These are phyloP conservation scores for Raphanus sativus DNA, from an alignment of 345 rosid species.

Conservation along the genomic window DNA sequence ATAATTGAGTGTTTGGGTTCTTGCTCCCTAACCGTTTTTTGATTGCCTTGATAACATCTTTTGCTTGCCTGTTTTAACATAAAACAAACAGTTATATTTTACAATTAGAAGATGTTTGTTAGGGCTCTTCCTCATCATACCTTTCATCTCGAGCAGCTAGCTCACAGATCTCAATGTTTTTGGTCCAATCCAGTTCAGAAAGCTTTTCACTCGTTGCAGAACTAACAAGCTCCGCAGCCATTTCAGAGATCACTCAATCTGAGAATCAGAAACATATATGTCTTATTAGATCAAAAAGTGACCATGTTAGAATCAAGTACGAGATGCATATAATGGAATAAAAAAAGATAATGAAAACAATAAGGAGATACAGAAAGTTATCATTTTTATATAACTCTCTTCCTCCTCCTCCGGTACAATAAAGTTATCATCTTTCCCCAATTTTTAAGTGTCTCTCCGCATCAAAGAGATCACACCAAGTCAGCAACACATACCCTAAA, in stretches of 20 bases:
- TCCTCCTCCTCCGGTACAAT: too few relatives aligned
- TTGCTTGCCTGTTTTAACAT: conserved; percentile 64
- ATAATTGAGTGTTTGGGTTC: conserved; percentile 61
- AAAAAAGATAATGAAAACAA: neutral
- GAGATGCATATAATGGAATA: neutral
- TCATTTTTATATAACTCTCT: neutral
- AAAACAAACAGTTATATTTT: neutral
- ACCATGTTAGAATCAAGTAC: neutral
- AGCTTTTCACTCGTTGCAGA: conserved; percentile 89
- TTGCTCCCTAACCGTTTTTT: conserved; percentile 84
- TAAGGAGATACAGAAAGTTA: neutral
- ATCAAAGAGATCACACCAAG: conserved; percentile 9
- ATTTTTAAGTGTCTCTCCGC: conserved; percentile 1
- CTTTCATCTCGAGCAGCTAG: conserved; percentile 69
- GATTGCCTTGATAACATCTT: conserved; percentile 82
- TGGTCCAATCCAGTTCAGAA: conserved; percentile 81
- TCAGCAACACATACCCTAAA: neutral
- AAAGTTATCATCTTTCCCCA: neutral
- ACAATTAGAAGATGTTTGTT: neutral
- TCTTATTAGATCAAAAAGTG: neutral
- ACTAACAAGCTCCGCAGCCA: conserved; percentile 90
- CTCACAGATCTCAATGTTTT: conserved; percentile 92
- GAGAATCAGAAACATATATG: neutral
- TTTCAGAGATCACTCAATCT: conserved; percentile 2
- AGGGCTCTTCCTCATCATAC: conserved; percentile 33